Evolutionary conservation across 2,329 filamentous ascomycete species (phyloP), one percentile per base, ranked within the genome.

Genomic region (Bipolaris cookei): DNA sequence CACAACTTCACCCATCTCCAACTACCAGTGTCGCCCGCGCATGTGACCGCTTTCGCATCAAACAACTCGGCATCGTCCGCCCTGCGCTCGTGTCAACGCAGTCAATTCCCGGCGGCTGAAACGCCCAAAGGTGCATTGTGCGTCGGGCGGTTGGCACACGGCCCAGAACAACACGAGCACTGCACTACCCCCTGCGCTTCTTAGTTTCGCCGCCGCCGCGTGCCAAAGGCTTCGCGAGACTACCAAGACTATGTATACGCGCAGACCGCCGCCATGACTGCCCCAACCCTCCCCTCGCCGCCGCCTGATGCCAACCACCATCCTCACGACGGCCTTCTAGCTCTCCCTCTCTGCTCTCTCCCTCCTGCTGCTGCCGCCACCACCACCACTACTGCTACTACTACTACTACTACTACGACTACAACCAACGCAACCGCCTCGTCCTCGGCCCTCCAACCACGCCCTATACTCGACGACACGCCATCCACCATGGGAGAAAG

Each of bases 91-190:
- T 53, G 59, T 51, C 20, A 50, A 48, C 39, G 61, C 50, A 51
- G 54, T 61, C 55, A 54, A 63, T 64, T 59, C 56, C 64, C 65
- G 67, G 52, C 61, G 57, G 63, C 72, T 75, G 72, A 75, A 75
- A 75, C 72, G 58, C 63, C 64, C 63, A 70, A 73, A 61, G 71
- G 72, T 63, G 66, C 71, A 53, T 60, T 57, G 61, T 66, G 67
- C 68, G 69, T 64, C 62, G 59, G 59, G 54, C 57, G 51, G 55
- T 58, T 65, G 60, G 57, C 25, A 65, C 66, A 65, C 62, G 58
- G 54, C 51, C 57, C 59, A 56, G 45, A 58, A 53, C 62, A 54
- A 62, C 64, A 55, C 59, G 56, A 61, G 55, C 65, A 59, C 65
- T 51, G 39, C 34, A 54, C 52, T 56, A 57, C 49, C 60, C 60